A percentile compares a stretch with the other conserved stretches of the same genome.
Conservation (phyloP, 495 filamentous ascomycete genomes). For the Tuber brumale region DNA sequence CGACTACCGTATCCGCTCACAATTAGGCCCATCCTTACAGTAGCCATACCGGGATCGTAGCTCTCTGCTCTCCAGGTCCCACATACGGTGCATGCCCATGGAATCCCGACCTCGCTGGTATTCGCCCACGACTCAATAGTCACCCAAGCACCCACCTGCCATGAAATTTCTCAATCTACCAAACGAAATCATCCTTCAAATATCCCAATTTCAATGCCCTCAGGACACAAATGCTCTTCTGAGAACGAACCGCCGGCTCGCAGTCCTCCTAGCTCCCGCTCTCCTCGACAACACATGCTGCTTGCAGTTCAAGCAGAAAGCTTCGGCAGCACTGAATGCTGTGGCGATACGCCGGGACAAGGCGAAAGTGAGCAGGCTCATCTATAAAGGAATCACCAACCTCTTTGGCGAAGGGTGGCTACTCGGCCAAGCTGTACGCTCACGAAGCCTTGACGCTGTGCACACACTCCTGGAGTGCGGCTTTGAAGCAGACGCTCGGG, state of each 20-base stretch:
- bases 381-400: not conserved
- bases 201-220: conserved; percentile 21
- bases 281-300: conserved; percentile 6
- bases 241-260: conserved; percentile 22
- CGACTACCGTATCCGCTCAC: not conserved
- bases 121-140: not conserved
- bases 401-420: not conserved
- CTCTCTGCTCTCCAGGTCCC: not conserved
- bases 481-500: conserved; percentile 26
- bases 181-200: conserved; percentile 25
- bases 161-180: conserved; percentile 29
- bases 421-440: not conserved
- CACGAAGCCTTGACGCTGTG: conserved; percentile 26
- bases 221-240: conserved; percentile 16
- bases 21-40: not conserved
- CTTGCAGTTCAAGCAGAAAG: not conserved
- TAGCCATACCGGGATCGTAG: not conserved
- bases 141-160: not conserved
- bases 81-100: not conserved
- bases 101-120: not conserved
- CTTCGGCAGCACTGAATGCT: not conserved
- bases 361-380: conserved; percentile 1
- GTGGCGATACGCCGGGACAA: not conserved
- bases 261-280: conserved; percentile 20
- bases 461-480: conserved; percentile 28